Percentiles rank a stretch among this genome's conserved stretches.
Conservation (phyloP, 768 basidiomycete species). For the Albatrellus ellisii region DNA sequence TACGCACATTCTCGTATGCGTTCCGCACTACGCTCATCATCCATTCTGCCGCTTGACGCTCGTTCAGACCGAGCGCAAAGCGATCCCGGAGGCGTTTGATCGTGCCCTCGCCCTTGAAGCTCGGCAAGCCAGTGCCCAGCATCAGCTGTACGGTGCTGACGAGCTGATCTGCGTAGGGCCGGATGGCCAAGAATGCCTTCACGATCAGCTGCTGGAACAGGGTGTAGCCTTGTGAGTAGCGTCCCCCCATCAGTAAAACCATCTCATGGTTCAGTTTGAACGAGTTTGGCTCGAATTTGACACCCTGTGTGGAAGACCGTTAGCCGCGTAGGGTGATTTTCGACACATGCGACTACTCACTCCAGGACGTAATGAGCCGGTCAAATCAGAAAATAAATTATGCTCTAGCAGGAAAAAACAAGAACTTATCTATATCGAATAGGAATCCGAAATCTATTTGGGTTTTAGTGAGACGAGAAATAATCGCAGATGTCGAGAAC, state of each 20-base stretch:
- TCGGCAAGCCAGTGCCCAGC: slow-evolving; percentile 90
- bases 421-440: slow-evolving; percentile 95
- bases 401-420: slow-evolving; percentile 4
- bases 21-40: slow-evolving; percentile 86
- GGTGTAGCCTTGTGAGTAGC: slow-evolving; percentile 87
- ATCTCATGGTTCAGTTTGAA: slow-evolving; percentile 99
- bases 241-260: slow-evolving; percentile 95
- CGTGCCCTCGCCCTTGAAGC: slow-evolving; percentile 92
- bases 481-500: too few relatives aligned
- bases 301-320: slow-evolving; percentile 30
- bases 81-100: slow-evolving; percentile 80
- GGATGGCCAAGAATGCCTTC: slow-evolving; percentile 92
- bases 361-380: slow-evolving; percentile 46
- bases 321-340: not conserved
- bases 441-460: slow-evolving; percentile 84
- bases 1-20: slow-evolving; percentile 90
- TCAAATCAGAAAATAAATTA: slow-evolving; percentile 19
- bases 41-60: slow-evolving; percentile 86
- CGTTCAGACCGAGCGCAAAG: slow-evolving; percentile 70
- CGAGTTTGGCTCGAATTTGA: slow-evolving; percentile 96
- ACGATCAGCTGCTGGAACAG: slow-evolving; percentile 89
- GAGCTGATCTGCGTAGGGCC: slow-evolving; percentile 88
- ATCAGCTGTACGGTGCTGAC: slow-evolving; percentile 83
- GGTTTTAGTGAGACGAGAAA: too few relatives aligned
- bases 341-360: slow-evolving; percentile 26